phyloP scores from a whole-genome alignment of 176 grass and related monocot genomes.

The Urochloa ruziziensis region DNA sequence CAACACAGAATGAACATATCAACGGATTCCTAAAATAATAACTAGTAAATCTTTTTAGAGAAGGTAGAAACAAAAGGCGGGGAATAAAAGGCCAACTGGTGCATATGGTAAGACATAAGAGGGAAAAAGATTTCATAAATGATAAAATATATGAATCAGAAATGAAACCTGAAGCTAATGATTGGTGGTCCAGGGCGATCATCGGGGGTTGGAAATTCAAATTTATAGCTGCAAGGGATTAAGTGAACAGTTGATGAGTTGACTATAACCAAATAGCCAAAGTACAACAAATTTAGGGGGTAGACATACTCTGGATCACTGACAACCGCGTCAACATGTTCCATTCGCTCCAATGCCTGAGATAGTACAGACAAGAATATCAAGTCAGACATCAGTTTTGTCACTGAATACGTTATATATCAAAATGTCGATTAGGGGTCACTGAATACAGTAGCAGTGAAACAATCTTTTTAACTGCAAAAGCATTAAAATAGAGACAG shows the following conservation, averaged over 20 bases:
- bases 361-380: constrained; percentile 15
- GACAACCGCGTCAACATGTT: constrained; percentile 82
- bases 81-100: constrained; percentile 11
- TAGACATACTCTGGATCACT: constrained; percentile 89
- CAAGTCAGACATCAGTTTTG: constrained; percentile 7
- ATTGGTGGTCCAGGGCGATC: constrained; percentile 89
- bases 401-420: background rate
- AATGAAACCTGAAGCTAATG: constrained; percentile 92
- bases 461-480: background rate
- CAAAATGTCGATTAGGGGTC: background rate
- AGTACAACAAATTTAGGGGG: constrained; percentile 26
- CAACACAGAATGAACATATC: background rate
- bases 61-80: background rate
- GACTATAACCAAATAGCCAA: constrained; percentile 25
- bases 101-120: background rate
- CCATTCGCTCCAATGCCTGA: constrained; percentile 89
- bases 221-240: constrained; percentile 81
- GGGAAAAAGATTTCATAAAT: constrained; percentile 11
- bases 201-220: constrained; percentile 96
- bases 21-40: background rate
- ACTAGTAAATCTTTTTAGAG: background rate
- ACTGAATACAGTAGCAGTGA: background rate
- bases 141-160: background rate
- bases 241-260: constrained; percentile 22
- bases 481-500: background rate